Evolutionary conservation across 75 land plant species (phyloP).

Genomic region (Cunninghamia lanceolata): DNA sequence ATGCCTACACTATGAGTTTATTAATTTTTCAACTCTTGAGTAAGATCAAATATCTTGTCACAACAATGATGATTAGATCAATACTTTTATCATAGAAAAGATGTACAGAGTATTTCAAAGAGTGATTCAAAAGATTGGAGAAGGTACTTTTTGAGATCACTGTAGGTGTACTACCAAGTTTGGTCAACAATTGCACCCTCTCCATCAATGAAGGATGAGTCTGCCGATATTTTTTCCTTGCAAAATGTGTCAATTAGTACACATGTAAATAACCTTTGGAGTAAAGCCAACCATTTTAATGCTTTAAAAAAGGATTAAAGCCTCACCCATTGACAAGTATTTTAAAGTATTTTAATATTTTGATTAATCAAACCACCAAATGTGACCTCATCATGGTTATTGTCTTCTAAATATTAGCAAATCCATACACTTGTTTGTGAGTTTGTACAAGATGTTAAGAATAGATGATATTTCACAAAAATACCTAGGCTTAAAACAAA

Average conservation of each 20-base stretch:
- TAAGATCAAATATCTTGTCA: no score
- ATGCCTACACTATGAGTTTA: no score
- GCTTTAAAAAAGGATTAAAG: neutral
- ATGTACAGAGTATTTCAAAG: no score
- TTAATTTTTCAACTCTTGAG: no score
- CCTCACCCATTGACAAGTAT: neutral
- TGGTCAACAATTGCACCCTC: neutral
- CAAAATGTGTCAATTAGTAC: neutral
- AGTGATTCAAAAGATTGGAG: no score
- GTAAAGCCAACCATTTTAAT: no score
- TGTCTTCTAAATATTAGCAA: neutral
- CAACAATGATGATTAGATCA: no score
- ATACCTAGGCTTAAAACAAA: no score
- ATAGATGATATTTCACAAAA: no score
- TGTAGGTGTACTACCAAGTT: neutral
- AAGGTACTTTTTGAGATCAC: neutral
- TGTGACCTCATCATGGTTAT: neutral
- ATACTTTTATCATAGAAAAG: no score
- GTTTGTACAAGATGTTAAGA: no score
- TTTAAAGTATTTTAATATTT: no score
- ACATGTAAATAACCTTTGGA: neutral
- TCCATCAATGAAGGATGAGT: neutral
- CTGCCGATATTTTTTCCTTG: neutral
- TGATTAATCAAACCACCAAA: neutral
- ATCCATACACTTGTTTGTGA: neutral